Base-by-base conservation (phyloP, 2,329 filamentous ascomycete genomes). In the Plenodomus lindquistii region DNA sequence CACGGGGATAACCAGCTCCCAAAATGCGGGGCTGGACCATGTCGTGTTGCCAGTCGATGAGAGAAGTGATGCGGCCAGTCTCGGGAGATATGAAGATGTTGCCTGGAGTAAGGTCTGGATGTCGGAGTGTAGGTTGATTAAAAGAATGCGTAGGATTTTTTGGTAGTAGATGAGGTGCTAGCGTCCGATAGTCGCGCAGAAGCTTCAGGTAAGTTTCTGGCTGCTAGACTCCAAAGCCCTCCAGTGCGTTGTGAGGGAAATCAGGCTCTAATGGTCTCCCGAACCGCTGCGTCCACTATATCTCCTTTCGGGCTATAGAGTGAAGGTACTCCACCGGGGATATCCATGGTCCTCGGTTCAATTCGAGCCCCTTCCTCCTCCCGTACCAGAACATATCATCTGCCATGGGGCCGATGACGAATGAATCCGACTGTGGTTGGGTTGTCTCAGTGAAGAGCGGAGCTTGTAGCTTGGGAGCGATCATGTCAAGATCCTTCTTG, bases 21-120 rank as follows among this genome's bases (percentile, higher is more conserved):
- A 75, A 59, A 39, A 73, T 69, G 8, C 69, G 66, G 3, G 73
- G 74, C 16, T 74, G 66, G 20, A 67, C 56, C 2, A 62, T 37
- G 34, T 57, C 59, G 53, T 76, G 64, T 54, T 77, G 73, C 74
- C 73, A 77, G 49, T 78, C 73, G 29, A 77, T 74, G 1, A 77
- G 49, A 24, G 70, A 50, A 22, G 58, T 59, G 17, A 77, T 70
- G 6, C 67, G 63, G 40, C 62, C 57, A 24, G 65, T 46, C 4
- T 66, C 53, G 31, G 59, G 65, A 24, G 22, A 24, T 8, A 70
- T 50, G 39, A 70, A 70, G 24, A 74, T 63, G 48, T 69, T 73
- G 49, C 59, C 62, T 1, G 67, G 66, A 37, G 60, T 53, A 17
- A 71, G 53, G 45, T 73, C 70, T 8, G 69, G 67, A 44, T 74